Conservation (phyloP, 495 filamentous ascomycete species). For the Penicillium nucicola region DNA sequence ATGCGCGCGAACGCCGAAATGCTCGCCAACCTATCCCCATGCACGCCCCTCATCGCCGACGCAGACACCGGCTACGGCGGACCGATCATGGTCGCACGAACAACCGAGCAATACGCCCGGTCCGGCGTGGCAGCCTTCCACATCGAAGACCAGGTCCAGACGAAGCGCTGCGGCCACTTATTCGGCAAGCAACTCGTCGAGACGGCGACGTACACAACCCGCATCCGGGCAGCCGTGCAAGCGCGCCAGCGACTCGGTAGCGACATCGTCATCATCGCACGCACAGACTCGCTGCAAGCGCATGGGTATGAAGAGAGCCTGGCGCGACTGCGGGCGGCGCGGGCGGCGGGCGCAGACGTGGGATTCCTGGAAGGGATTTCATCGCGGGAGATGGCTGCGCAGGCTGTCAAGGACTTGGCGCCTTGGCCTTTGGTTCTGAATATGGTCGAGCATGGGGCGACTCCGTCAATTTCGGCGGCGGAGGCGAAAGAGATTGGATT, state of each 20-base stretch:
- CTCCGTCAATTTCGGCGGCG: conserved; percentile 53
- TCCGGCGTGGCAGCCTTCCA: conserved; percentile 68
- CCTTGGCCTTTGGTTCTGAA: conserved; percentile 64
- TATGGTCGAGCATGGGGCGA: conserved; percentile 62
- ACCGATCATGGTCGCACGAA: conserved; percentile 61
- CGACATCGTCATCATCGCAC: conserved; percentile 68
- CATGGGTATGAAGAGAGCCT: conserved; percentile 62
- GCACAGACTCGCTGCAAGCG: conserved; percentile 62
- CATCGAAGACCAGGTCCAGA: conserved; percentile 69
- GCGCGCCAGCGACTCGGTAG: conserved; percentile 47
- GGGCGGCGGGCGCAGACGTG: conserved; percentile 59
- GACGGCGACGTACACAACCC: conserved; percentile 47
- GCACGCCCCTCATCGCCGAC: conserved; percentile 63
- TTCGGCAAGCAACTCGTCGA: conserved; percentile 61
- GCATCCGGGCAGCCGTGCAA: conserved; percentile 56
- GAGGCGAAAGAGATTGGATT: conserved; percentile 62
- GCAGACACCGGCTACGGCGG: conserved; percentile 68
- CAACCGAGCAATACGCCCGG: conserved; percentile 60
- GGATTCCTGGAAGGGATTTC: conserved; percentile 54
- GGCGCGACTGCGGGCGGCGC: conserved; percentile 51
- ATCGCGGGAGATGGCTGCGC: conserved; percentile 34
- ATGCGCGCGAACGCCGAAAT: conserved; percentile 45
- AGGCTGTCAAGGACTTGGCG: conserved; percentile 47
- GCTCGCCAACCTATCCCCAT: conserved; percentile 37
- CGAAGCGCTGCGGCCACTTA: conserved; percentile 67